Evolutionary conservation across 75 land plant genomes (phyloP).

Genomic region (Gnetum montanum): DNA sequence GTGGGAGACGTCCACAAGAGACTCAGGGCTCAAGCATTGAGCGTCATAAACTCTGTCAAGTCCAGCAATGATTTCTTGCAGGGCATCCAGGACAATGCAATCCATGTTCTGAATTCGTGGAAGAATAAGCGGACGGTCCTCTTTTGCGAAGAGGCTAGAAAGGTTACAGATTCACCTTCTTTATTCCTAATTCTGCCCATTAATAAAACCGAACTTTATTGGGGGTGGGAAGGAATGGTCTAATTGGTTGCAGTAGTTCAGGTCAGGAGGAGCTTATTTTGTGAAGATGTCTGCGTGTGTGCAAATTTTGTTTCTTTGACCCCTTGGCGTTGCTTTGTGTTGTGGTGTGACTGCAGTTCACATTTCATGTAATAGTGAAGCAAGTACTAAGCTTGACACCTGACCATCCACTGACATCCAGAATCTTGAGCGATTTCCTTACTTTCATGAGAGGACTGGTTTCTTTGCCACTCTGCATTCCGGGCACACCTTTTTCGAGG

Average conservation of each 20-base stretch:
- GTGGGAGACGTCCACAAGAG: slow-evolving; percentile 46
- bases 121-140: slow-evolving; percentile 12
- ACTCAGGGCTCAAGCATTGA: slow-evolving; percentile 27
- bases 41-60: slow-evolving; percentile 22
- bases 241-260: no score
- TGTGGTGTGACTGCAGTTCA: no score
- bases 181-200: no score
- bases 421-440: slow-evolving; percentile 42
- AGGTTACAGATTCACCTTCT: slow-evolving; percentile 29
- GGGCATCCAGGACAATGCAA: slow-evolving; percentile 23
- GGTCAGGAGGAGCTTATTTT: no score
- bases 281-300: no score
- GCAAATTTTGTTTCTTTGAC: no score
- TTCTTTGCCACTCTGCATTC: slow-evolving; percentile 44
- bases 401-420: slow-evolving; percentile 27
- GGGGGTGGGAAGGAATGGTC: no score
- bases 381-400: slow-evolving; percentile 31
- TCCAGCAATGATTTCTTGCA: slow-evolving; percentile 17
- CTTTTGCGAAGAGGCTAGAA: slow-evolving; percentile 44
- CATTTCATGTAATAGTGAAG: slow-evolving; percentile 48
- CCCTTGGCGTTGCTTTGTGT: no score
- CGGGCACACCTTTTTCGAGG: slow-evolving; percentile 45
- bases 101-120: slow-evolving; percentile 31
- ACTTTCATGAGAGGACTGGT: slow-evolving; percentile 65
- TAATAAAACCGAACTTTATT: no score